Conservation (phyloP, 2,329 filamentous ascomycete species). For the Fusarium euwallaceae region DNA sequence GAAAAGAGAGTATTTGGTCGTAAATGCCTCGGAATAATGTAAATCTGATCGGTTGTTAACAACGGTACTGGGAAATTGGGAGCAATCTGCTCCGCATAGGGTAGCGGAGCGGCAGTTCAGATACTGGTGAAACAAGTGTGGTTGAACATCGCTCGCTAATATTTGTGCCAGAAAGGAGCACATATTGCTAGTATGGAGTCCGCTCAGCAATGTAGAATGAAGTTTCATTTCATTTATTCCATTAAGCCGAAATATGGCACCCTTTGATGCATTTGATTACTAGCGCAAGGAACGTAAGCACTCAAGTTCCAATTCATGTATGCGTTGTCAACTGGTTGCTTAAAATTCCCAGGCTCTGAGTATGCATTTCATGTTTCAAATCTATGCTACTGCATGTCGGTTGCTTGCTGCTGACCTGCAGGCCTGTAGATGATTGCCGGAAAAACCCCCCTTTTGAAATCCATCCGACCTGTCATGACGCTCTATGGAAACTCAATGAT, state of each 20-base stretch:
- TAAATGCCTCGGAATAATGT: not conserved
- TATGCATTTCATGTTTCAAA: not conserved
- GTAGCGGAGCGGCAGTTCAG: not conserved
- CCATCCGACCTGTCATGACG: not conserved
- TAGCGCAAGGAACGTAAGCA: too few relatives aligned
- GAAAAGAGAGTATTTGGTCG: not conserved
- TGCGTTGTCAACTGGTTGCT: accelerated
- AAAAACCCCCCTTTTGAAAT: not conserved
- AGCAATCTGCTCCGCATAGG: not conserved
- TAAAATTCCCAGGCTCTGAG: not conserved
- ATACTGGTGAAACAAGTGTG: not conserved
- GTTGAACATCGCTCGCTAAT: not conserved
- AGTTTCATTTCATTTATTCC: not conserved
- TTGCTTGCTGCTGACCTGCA: not conserved
- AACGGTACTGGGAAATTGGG: not conserved
- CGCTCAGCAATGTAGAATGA: too few relatives aligned
- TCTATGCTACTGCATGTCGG: not conserved
- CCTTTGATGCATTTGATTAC: not conserved
- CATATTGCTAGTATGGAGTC: not conserved
- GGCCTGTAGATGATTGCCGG: not conserved
- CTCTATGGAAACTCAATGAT: not conserved
- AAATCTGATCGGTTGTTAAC: not conserved
- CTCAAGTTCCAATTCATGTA: accelerated
- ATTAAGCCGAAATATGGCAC: accelerated
- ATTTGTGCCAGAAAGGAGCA: not conserved